Conservation (phyloP, 169 alveolate species). For the Cryptosporidium viatorum region DNA sequence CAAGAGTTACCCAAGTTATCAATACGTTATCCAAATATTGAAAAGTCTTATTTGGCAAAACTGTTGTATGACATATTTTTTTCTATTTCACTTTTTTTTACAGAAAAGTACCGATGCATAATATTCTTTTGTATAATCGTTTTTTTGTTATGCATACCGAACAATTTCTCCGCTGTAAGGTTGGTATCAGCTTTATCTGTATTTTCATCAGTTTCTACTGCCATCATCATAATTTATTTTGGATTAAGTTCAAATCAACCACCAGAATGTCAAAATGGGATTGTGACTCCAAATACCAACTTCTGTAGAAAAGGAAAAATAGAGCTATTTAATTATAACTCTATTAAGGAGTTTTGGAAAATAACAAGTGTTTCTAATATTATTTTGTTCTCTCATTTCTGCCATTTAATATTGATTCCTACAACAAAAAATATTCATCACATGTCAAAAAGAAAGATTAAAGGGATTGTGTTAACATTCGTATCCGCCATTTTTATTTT, state of each 20-base stretch:
- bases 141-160: slow-evolving; percentile 53
- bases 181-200: slow-evolving; percentile 53
- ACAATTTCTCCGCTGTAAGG: slow-evolving; percentile 45
- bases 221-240: slow-evolving; percentile 27
- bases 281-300: neutral
- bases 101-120: slow-evolving; percentile 42
- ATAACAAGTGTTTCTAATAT: slow-evolving; percentile 45
- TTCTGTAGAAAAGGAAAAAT: slow-evolving; percentile 47
- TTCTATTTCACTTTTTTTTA: slow-evolving; percentile 44
- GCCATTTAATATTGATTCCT: slow-evolving; percentile 53
- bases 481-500: slow-evolving; percentile 19
- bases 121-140: slow-evolving; percentile 43
- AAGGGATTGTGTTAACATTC: slow-evolving; percentile 47
- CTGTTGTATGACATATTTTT: slow-evolving; percentile 6
- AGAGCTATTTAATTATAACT: slow-evolving; percentile 1
- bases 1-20: slow-evolving; percentile 27
- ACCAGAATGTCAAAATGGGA: slow-evolving; percentile 42
- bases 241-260: slow-evolving; percentile 22
- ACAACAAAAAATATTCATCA: slow-evolving; percentile 40
- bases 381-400: slow-evolving; percentile 51
- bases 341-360: slow-evolving; percentile 33
- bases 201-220: slow-evolving; percentile 56
- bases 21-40: slow-evolving; percentile 5
- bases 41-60: slow-evolving; percentile 2
- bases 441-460: slow-evolving; percentile 53